phyloP scores from a whole-genome alignment of 805 yeast genomes.

The Alloascoidea hylecoeti region DNA sequence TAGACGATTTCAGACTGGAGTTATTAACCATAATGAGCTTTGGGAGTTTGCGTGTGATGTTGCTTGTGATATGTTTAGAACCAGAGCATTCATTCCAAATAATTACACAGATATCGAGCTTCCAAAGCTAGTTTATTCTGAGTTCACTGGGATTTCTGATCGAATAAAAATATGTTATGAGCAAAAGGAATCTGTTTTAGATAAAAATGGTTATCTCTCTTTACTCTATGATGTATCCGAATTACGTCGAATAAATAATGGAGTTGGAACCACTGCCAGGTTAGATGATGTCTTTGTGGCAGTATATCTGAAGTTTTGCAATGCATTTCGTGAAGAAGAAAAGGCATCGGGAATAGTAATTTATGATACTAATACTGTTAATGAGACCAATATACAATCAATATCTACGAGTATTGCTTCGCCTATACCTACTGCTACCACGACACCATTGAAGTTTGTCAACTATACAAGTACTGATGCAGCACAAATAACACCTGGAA shows the following conservation, averaged over 20 bases:
- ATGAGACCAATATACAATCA: neutral
- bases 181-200: slow-evolving; percentile 5
- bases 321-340: slow-evolving; percentile 6
- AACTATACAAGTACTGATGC: slow-evolving; percentile 2
- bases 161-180: slow-evolving; percentile 12
- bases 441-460: slow-evolving; percentile 5
- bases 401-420: slow-evolving; percentile 1
- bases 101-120: slow-evolving; percentile 38
- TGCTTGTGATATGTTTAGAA: slow-evolving; percentile 36
- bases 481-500: slow-evolving; percentile 1
- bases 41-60: slow-evolving; percentile 52
- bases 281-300: slow-evolving; percentile 59
- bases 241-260: slow-evolving; percentile 60
- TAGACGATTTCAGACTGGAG: slow-evolving; percentile 65
- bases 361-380: neutral
- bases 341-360: slow-evolving; percentile 2
- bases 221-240: slow-evolving; percentile 39
- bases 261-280: slow-evolving; percentile 62
- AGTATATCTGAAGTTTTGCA: slow-evolving; percentile 37
- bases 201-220: slow-evolving; percentile 15
- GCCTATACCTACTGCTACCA: slow-evolving; percentile 3
- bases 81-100: slow-evolving; percentile 25
- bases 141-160: slow-evolving; percentile 26
- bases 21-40: slow-evolving; percentile 46
- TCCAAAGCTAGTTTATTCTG: slow-evolving; percentile 26